Evolutionary conservation across 2,329 filamentous ascomycete genomes (phyloP).

Genomic region (Dothistroma septosporum): DNA sequence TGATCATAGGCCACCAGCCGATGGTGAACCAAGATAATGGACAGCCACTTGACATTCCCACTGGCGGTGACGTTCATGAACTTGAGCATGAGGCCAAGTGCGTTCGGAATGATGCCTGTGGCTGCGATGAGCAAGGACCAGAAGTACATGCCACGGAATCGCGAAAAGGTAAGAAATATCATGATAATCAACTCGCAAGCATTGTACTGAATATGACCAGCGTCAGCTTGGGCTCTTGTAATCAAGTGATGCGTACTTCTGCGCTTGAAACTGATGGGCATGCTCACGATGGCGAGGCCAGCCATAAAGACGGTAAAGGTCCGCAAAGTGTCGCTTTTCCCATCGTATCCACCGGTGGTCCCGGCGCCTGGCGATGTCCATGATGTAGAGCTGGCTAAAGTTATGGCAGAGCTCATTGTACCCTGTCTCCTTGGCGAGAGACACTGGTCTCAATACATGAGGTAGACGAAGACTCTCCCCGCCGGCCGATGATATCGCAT

Average conservation of each 20-base stretch:
- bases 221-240: background rate
- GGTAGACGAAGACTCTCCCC: background rate
- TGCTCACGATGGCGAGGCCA: conserved; percentile 33
- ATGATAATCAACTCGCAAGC: conserved; percentile 45
- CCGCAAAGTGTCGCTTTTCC: conserved; percentile 26
- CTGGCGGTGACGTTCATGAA: conserved; percentile 35
- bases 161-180: conserved; percentile 47
- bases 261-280: background rate
- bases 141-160: conserved; percentile 47
- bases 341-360: conserved; percentile 29
- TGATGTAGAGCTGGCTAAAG: conserved; percentile 8
- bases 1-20: conserved; percentile 59
- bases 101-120: conserved; percentile 45
- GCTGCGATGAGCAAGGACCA: conserved; percentile 46
- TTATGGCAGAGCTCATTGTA: conserved; percentile 2
- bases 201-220: conserved; percentile 22
- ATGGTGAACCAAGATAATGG: conserved; percentile 39
- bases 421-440: background rate
- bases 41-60: conserved; percentile 26
- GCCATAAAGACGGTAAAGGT: conserved; percentile 31
- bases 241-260: background rate
- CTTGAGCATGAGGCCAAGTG: conserved; percentile 48
- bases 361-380: conserved; percentile 31
- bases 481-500: background rate
- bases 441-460: background rate